These are phyloP conservation scores for Chlamydomonas sphaeroides DNA, from an alignment of 139 green algal species.

Conservation along the genomic window DNA sequence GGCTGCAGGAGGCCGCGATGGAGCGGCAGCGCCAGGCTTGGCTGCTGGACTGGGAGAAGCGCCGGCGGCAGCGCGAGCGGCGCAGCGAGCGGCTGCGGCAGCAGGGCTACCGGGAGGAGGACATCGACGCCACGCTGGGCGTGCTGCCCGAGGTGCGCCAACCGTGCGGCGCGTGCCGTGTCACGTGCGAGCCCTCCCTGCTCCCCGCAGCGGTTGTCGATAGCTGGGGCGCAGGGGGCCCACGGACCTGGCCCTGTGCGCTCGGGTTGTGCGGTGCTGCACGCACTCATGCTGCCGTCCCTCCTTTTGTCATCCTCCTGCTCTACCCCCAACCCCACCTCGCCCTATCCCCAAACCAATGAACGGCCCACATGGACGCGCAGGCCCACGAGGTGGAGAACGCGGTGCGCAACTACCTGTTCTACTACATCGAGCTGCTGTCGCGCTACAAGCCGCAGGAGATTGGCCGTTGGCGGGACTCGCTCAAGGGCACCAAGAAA, in stretches of 20 bases:
- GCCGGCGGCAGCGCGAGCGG: slow-evolving; percentile 9
- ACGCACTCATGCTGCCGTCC: too few relatives aligned
- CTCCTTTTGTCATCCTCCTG: too few relatives aligned
- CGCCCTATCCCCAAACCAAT: too few relatives aligned
- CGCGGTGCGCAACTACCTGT: slow-evolving; percentile 13
- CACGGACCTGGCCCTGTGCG: too few relatives aligned
- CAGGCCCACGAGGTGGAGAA: slow-evolving; percentile 25
- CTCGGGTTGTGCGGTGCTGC: too few relatives aligned
- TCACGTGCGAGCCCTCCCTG: background rate
- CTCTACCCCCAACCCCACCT: too few relatives aligned
- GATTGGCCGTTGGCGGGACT: background rate
- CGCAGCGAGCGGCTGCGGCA: background rate
- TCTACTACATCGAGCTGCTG: background rate
- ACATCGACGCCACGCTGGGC: background rate
- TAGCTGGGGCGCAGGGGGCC: too few relatives aligned
- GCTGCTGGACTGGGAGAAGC: slow-evolving; percentile 32
- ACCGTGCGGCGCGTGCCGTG: too few relatives aligned
- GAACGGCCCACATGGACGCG: too few relatives aligned
- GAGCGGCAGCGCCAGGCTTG: slow-evolving; percentile 22
- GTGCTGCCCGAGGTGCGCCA: slow-evolving; percentile 7
- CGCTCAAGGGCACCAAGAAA: slow-evolving; percentile 31
- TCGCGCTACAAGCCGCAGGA: background rate
- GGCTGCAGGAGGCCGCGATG: slow-evolving; percentile 31
- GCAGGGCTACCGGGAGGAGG: slow-evolving; percentile 24
- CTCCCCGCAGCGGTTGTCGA: too few relatives aligned